Evolutionary conservation across 2,329 filamentous ascomycete species (phyloP).

Genomic region (Cladosporium sphaerospermum): DNA sequence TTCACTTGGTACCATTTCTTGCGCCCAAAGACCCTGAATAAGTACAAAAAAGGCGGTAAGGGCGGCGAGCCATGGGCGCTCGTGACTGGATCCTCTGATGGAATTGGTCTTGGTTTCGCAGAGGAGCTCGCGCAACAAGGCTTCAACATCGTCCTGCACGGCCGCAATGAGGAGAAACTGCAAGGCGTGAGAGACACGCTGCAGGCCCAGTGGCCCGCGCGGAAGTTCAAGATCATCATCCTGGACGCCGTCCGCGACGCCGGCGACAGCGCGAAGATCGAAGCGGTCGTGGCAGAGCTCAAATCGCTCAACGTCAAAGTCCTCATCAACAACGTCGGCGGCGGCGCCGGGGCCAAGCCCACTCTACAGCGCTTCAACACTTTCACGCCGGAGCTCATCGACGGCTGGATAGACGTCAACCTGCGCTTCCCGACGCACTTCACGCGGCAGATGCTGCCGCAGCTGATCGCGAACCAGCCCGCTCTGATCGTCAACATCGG

Average conservation of each 20-base stretch:
- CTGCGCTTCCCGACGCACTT: constrained; percentile 44
- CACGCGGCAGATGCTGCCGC: constrained; percentile 39
- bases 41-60: constrained; percentile 18
- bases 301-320: constrained; percentile 40
- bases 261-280: constrained; percentile 22
- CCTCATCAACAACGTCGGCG: constrained; percentile 52
- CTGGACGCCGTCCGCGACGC: constrained; percentile 36
- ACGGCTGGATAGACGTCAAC: constrained; percentile 37
- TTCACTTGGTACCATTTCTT: constrained; percentile 24
- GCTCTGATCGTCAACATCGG: constrained; percentile 46
- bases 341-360: constrained; percentile 16
- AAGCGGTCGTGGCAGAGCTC: constrained; percentile 18
- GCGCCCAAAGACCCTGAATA: constrained; percentile 19
- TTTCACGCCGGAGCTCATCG: background rate
- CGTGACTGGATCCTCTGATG: constrained; percentile 48
- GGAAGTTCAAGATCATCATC: constrained; percentile 36
- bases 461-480: constrained; percentile 35
- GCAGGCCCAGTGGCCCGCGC: constrained; percentile 32
- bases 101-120: constrained; percentile 46
- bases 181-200: constrained; percentile 34
- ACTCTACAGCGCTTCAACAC: background rate
- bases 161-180: constrained; percentile 45
- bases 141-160: constrained; percentile 52
- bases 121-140: constrained; percentile 43
- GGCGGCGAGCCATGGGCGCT: constrained; percentile 36